Conservation (phyloP, 2,329 filamentous ascomycete species). For the Verticillium zaregamsianum region DNA sequence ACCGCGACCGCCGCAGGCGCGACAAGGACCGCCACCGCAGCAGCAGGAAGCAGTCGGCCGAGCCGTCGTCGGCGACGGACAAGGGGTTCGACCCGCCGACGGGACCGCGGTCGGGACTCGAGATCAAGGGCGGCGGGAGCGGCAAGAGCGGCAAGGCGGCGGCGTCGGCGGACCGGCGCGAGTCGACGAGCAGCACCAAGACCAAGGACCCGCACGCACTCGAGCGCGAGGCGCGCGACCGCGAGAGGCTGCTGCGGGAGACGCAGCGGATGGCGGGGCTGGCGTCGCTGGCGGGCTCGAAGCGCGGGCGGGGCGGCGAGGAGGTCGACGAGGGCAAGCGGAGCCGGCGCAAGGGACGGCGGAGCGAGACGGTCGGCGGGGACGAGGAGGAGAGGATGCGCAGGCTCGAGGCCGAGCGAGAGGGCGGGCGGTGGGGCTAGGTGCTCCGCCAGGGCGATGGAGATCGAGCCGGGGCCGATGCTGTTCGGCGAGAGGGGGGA, state of each 20-base stretch:
- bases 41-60: constrained; percentile 22
- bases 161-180: constrained; percentile 18
- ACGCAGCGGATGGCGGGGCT: constrained; percentile 60
- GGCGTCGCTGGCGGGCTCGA: constrained; percentile 39
- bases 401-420: constrained; percentile 56
- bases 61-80: constrained; percentile 28
- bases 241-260: constrained; percentile 65
- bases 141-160: not conserved
- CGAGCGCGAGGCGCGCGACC: constrained; percentile 63
- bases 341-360: constrained; percentile 42
- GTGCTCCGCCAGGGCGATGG: not conserved
- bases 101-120: constrained; percentile 26
- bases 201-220: constrained; percentile 60
- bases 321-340: constrained; percentile 25
- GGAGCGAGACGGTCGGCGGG: constrained; percentile 43
- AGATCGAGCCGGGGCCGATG: not conserved
- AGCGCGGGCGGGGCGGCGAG: constrained; percentile 45
- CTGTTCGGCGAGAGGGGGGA: not conserved
- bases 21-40: constrained; percentile 27
- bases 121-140: constrained; percentile 28
- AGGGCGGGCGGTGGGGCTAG: constrained; percentile 46
- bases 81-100: constrained; percentile 37
- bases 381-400: constrained; percentile 50
- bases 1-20: constrained; percentile 24
- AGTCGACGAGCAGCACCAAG: constrained; percentile 15